Evolutionary conservation across 495 filamentous ascomycete species (phyloP), one percentile per base, ranked within the genome.

Genomic region (Neurospora discreta): DNA sequence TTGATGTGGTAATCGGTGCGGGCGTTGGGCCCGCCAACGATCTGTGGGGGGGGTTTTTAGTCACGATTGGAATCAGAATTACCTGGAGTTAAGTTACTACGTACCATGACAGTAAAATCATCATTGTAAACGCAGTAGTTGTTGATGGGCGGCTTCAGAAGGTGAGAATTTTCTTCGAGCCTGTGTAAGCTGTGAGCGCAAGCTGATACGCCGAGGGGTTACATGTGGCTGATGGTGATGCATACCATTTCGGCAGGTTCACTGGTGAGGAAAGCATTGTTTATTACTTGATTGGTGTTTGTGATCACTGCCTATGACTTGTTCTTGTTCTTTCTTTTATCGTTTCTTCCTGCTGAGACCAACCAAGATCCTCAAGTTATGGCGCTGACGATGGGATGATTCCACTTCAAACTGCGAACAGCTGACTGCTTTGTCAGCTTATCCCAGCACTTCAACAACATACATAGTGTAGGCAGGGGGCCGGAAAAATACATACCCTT

Each of bases 1-100:
- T 99, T 99, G 85, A 99, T 97, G 86, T 98, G 95, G 84, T 97
- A 99, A 85, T 98, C 96, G 69, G 94, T 97, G 73, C 95, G 90
- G 18, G 93, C 93, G 81, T 99, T 99, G 71, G 95, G 95, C 16
- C 95, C 96, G 76, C 95, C 95, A 71, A 99, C 94, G 74, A 99
- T 94, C 93, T 92, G 76, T 18, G 68, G 0, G 1, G 30, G 0
- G 3, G 30, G 23, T 13, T 20, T 16, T 79, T 18, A 75, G 72
- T 46, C 23, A 11, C 20, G 10, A 11, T 13, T 23, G 10, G 20
- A 6, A 13, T 16, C 5, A 38, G 9, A 4, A 36, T 11, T 36
- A 23, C 26, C 39, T 10, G 1, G 3, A 7, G 33, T 18, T 18
- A 26, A 36, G 7, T 1, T 65, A 23, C 39, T 20, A 71, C 74